A percentile compares a stretch with the other conserved stretches of the same genome.
Conservation (phyloP, 257 asterid species). For the Solanum chiquidenum region DNA sequence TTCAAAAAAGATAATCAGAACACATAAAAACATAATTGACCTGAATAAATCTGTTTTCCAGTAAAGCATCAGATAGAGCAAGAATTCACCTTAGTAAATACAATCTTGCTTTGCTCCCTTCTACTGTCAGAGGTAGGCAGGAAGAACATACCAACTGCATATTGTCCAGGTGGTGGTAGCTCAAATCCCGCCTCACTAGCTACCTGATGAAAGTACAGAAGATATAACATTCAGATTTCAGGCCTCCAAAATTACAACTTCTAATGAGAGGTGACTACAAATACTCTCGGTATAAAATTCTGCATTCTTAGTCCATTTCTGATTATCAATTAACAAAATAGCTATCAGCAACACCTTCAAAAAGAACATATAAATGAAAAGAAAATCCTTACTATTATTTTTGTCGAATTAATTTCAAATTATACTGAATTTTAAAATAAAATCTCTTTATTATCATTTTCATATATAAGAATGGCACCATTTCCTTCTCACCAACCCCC, state of each 20-base stretch:
- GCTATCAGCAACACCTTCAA: not conserved
- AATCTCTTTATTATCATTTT: not conserved
- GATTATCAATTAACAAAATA: no score
- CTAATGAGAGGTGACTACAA: not conserved
- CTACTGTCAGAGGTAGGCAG: conserved; percentile 84
- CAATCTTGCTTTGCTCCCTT: conserved; percentile 85
- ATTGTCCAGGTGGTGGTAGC: conserved; percentile 81
- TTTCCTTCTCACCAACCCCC: not conserved
- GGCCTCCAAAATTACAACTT: not conserved
- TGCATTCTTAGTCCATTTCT: not conserved
- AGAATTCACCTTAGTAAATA: conserved; percentile 61
- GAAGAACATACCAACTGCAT: conserved; percentile 98
- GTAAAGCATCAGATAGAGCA: not conserved
- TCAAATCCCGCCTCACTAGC: conserved; percentile 68
- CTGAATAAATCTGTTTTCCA: not conserved
- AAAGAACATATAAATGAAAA: not conserved
- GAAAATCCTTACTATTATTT: not conserved
- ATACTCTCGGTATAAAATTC: not conserved
- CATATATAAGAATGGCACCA: not conserved
- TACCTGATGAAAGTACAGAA: conserved; percentile 32
- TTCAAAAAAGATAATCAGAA: not conserved
- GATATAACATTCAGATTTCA: not conserved
- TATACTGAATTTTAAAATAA: not conserved
- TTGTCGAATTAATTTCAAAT: not conserved
- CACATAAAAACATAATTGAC: not conserved